These are phyloP conservation scores for Pachyrhizus erosus DNA, from an alignment of 306 rosid genomes.

Conservation along the genomic window DNA sequence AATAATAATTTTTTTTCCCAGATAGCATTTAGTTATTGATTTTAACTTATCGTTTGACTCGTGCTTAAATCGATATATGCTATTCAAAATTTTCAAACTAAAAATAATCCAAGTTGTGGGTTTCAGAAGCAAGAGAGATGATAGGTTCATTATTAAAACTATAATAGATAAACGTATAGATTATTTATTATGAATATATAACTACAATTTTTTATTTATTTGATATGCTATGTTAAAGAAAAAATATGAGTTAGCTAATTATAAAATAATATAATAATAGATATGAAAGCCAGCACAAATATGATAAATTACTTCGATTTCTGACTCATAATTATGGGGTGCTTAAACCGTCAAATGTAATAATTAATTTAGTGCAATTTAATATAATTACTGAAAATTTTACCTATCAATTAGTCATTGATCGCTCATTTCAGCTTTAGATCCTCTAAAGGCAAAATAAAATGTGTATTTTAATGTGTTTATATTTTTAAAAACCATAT, in stretches of 20 bases:
- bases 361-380: not conserved
- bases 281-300: not conserved
- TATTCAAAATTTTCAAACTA: not conserved
- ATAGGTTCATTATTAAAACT: not conserved
- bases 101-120: not conserved
- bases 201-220: not conserved
- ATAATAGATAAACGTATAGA: not conserved
- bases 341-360: constrained; percentile 5
- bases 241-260: not conserved
- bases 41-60: not conserved
- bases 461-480: not conserved
- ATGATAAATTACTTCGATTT: not conserved
- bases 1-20: not conserved
- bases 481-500: too few relatives aligned
- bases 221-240: not conserved
- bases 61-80: constrained; percentile 2
- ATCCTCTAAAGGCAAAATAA: not conserved
- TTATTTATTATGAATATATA: not conserved
- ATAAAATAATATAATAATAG: not conserved
- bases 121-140: not conserved
- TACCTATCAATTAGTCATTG: not conserved
- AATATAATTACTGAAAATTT: not conserved
- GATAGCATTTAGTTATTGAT: not conserved
- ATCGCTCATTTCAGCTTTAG: not conserved
- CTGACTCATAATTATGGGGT: not conserved